phyloP scores from a whole-genome alignment of 192 early-diverging fungal genomes.

The Haplosporangium gracile region DNA sequence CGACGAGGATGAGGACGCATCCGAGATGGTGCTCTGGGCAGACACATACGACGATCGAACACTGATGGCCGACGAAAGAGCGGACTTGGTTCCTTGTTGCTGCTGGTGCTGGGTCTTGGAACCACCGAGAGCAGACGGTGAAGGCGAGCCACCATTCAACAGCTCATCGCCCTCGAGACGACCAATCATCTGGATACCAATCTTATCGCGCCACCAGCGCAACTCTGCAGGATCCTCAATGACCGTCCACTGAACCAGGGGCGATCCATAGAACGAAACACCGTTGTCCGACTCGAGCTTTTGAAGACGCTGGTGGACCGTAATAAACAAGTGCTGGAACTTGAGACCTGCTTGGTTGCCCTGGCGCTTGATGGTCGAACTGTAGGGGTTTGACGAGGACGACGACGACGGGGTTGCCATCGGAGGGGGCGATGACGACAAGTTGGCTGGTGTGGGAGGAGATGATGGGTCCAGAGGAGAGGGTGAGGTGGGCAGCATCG shows the following conservation, averaged over 20 bases:
- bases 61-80: conserved; percentile 18
- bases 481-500: background rate
- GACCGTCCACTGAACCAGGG: conserved; percentile 52
- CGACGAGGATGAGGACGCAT: conserved; percentile 34
- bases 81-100: background rate
- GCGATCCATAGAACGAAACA: conserved; percentile 30
- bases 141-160: background rate
- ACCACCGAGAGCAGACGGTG: background rate
- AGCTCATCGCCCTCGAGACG: conserved; percentile 35
- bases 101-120: background rate
- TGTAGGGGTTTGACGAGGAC: conserved; percentile 27
- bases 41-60: conserved; percentile 40
- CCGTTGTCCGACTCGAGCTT: conserved; percentile 48
- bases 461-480: background rate
- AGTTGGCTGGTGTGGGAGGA: conserved; percentile 16
- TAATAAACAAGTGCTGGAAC: conserved; percentile 51
- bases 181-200: conserved; percentile 56
- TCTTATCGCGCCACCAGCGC: conserved; percentile 54
- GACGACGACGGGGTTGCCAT: background rate
- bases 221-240: conserved; percentile 49
- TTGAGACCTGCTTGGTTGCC: conserved; percentile 55
- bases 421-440: conserved; percentile 5
- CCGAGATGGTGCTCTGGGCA: conserved; percentile 32
- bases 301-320: conserved; percentile 50
- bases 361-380: conserved; percentile 31